phyloP scores from a whole-genome alignment of 1,284 basidiomycete species.

The Abortiporus biennis region DNA sequence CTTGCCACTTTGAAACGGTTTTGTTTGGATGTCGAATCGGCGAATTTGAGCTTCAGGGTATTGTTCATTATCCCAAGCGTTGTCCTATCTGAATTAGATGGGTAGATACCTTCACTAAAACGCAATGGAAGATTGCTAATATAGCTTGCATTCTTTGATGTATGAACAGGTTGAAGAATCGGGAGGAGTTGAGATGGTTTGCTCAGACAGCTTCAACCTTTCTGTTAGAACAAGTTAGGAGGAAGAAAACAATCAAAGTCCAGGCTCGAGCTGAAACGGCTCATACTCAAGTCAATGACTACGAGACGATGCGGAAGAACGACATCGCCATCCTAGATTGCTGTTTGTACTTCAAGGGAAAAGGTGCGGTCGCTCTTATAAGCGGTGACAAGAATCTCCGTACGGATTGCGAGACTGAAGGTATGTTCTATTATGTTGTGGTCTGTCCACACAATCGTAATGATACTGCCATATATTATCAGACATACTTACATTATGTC shows the following conservation, averaged over 20 bases:
- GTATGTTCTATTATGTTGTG: slow-evolving; percentile 4
- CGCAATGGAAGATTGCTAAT: neutral
- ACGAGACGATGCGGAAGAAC: slow-evolving; percentile 29
- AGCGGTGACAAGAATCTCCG: slow-evolving; percentile 64
- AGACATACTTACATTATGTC: slow-evolving; percentile 19
- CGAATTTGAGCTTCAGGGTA: slow-evolving; percentile 38
- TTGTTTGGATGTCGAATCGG: slow-evolving; percentile 55
- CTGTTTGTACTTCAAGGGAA: slow-evolving; percentile 46
- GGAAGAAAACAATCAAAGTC: slow-evolving; percentile 50
- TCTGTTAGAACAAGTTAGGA: slow-evolving; percentile 59
- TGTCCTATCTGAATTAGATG: slow-evolving; percentile 69
- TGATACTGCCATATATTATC: neutral
- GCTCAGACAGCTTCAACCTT: slow-evolving; percentile 66
- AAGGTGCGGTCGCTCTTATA: slow-evolving; percentile 36
- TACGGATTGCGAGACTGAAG: slow-evolving; percentile 41
- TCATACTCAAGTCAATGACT: slow-evolving; percentile 24
- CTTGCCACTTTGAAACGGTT: slow-evolving; percentile 59
- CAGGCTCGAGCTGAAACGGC: slow-evolving; percentile 65
- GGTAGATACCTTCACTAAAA: slow-evolving; percentile 33
- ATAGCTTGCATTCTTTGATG: slow-evolving; percentile 4
- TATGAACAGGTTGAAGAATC: slow-evolving; percentile 60
- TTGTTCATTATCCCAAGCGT: slow-evolving; percentile 62
- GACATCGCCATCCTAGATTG: slow-evolving; percentile 71
- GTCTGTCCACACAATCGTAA: neutral
- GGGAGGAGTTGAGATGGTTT: slow-evolving; percentile 51